Base-by-base conservation (phyloP, 495 filamentous ascomycete genomes). In the Podospora tetraspora region DNA sequence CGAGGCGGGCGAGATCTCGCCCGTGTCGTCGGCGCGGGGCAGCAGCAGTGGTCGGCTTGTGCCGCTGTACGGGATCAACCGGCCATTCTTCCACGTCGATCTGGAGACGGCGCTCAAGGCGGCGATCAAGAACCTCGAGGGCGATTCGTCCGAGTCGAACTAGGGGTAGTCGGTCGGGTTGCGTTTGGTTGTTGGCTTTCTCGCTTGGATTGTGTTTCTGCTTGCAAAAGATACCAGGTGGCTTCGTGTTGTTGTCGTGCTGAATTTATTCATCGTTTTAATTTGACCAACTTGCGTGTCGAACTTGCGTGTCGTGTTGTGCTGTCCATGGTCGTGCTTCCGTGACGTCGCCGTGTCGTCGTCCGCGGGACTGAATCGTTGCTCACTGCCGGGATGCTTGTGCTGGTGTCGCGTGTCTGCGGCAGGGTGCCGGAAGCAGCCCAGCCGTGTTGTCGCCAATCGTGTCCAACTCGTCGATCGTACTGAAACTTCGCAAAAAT, bases 71-170 rank as follows among this genome's bases (percentile, higher is more conserved):
- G 82, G 83, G 7, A 75, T 84, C 59, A 84, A 85, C 67, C 75
- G 84, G 62, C 84, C 84, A 8, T 84, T 80, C 73, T 85, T 86
- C 74, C 84, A 86, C 60, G 69, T 84, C 8, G 84, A 86, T 71
- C 56, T 98, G 13, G 92, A 91, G n/a, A 91, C 90, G 73, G 95
- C 95, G 29, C 76, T 98, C 57, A 71, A 70, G 59, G 70, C 67
- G 23, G 60, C 61, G 30, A 27, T 71, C 22, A 61, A 63, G 57
- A 74, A 63, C 27, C 13, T 71, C 62, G 65, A 72, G 22, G 57
- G 23, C 19, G n/a, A 23, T 12, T 52, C 52, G 7, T 66, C 65
- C 29, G 65, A 66, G 19, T 66, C 65, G 25, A 66, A 66, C 32
- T 66, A 29, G 19, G 16, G 22, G 43, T 2, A 4, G 63, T 57